phyloP scores from a whole-genome alignment of 768 basidiomycete species.

The Rhodosporidiobolus sp. region DNA sequence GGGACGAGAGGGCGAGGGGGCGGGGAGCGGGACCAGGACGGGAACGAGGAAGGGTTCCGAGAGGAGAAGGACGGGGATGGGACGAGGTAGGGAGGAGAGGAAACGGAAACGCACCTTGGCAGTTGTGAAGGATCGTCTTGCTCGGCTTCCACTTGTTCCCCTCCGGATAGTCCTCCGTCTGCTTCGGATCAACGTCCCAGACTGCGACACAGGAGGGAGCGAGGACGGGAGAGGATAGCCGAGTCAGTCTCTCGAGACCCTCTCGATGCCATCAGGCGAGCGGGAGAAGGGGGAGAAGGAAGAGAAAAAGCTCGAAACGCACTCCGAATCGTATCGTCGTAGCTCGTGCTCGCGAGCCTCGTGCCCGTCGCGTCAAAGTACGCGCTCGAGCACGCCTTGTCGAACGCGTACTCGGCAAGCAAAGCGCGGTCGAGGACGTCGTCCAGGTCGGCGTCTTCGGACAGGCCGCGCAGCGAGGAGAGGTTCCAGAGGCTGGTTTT shows the following conservation, averaged over 20 bases:
- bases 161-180: conserved; percentile 37
- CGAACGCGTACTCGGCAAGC: conserved; percentile 39
- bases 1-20: not conserved
- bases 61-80: not conserved
- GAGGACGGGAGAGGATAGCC: not conserved
- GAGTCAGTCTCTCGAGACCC: not conserved
- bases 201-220: conserved; percentile 41
- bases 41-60: no score
- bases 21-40: no score
- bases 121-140: conserved; percentile 48
- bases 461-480: conserved; percentile 18
- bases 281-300: no score
- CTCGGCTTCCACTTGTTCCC: conserved; percentile 20
- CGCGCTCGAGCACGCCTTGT: conserved; percentile 39
- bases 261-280: not conserved
- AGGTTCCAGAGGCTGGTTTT: conserved; percentile 40
- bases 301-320: not conserved
- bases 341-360: conserved; percentile 49
- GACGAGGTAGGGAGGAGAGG: not conserved
- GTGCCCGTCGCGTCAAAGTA: conserved; percentile 53
- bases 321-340: conserved; percentile 51
- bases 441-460: not conserved
- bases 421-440: conserved; percentile 32
- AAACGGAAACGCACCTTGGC: conserved; percentile 42
- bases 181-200: conserved; percentile 45